Evolutionary conservation across 495 filamentous ascomycete genomes (phyloP), one percentile per base, ranked within the genome.

Genomic region (Penicillium ochrochloron): DNA sequence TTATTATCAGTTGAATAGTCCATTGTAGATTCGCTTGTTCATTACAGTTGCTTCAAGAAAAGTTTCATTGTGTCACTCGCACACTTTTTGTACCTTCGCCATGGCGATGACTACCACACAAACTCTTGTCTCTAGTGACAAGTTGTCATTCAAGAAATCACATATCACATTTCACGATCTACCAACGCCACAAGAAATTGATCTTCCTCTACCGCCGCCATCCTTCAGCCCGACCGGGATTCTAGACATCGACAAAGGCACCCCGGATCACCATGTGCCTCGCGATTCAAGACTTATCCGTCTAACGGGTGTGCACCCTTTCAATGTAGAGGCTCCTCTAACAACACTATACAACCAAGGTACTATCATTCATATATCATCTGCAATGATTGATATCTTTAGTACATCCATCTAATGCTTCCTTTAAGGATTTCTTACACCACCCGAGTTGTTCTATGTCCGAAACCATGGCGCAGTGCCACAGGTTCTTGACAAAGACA

Each of bases 371-470:
- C 33, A 48, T 19, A 23, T 3, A 44, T 57, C 9, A 57, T 25
- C 8, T 37, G 41, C 25, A 23, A 25, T 25, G 15, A 11, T 6
- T 15, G 5, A 27, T 6, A 17, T 27, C 3, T 8, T n/a, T 2
- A 12, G 25, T 5, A 17, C 25, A 31, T 52, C 25, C 27, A 52
- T 52, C 48, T 52, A 23, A 52, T 29, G 31, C 17, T 15, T 3
- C 50, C 42, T 12, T 9, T 9, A 59, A 83, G 89, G 89, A 5
- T 98, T 97, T 73, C 80, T 98, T 41, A 98, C 94, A 5, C 89
- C 89, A 25, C 89, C 92, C n/a, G 92, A 97, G 65, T 80, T 98
- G 2, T 96, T 97, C 78, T 98, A 95, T 74, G 94, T 98, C n/a
- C 80, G 94, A 64, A 98, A 97, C 61, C 94, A 98, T 82, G 94